Percentiles rank a stretch among this genome's conserved stretches.
These are phyloP conservation scores for Cubamyces sp. DNA, from an alignment of 768 basidiomycete species.

Conservation along the genomic window DNA sequence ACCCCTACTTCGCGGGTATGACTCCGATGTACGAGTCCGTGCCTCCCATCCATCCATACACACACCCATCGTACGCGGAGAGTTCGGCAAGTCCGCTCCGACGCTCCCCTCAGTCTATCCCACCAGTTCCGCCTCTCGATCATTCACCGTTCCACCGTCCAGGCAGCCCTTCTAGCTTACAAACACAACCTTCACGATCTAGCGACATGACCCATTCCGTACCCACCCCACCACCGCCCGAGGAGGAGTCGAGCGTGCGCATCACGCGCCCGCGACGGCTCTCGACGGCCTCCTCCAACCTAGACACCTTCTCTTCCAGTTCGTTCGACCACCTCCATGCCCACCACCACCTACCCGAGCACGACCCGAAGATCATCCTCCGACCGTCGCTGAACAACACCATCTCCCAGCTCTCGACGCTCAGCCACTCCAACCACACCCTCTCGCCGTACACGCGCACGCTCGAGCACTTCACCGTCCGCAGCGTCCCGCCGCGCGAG, in stretches of 20 bases:
- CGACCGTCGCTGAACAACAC: constrained; percentile 70
- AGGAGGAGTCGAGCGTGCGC: constrained; percentile 24
- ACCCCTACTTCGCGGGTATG: constrained; percentile 30
- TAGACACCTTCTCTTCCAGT: constrained; percentile 40
- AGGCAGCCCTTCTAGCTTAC: constrained; percentile 53
- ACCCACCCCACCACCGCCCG: constrained; percentile 49
- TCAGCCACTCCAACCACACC: constrained; percentile 90
- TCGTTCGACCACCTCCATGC: constrained; percentile 33
- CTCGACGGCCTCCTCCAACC: constrained; percentile 39
- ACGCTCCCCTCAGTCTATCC: constrained; percentile 27
- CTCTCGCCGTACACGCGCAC: constrained; percentile 92
- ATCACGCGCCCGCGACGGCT: constrained; percentile 38
- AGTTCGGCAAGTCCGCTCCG: constrained; percentile 20
- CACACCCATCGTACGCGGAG: constrained; percentile 17
- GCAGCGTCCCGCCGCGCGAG: constrained; percentile 76
- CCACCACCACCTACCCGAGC: constrained; percentile 37
- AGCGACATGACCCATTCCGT: constrained; percentile 49
- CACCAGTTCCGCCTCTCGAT: constrained; percentile 33
- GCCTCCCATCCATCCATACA: constrained; percentile 14
- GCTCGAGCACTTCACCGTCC: constrained; percentile 89
- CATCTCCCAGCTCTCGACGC: constrained; percentile 83
- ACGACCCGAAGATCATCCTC: constrained; percentile 61
- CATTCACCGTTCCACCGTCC: constrained; percentile 40
- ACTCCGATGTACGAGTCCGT: constrained; percentile 28
- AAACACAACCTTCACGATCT: constrained; percentile 54